phyloP scores from a whole-genome alignment of 2,329 filamentous ascomycete species.

The Fusarium poae region DNA sequence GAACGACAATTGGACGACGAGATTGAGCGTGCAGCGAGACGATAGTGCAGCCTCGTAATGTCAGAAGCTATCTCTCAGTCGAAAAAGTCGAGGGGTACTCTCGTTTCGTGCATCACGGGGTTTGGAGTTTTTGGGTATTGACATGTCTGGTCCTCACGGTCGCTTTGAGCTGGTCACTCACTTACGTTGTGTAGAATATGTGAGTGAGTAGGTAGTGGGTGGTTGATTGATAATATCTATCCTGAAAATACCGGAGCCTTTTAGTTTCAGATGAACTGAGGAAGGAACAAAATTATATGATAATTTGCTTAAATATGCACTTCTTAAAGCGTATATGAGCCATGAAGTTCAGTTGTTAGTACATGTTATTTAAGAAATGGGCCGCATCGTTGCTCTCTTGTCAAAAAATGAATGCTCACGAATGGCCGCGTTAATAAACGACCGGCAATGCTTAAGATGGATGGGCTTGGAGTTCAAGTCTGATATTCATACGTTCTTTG shows the following conservation, averaged over 20 bases:
- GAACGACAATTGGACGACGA: constrained; percentile 69
- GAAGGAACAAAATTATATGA: constrained; percentile 6
- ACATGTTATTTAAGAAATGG: neutral
- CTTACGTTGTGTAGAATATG: constrained; percentile 22
- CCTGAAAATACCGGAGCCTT: constrained; percentile 39
- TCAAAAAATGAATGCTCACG: neutral
- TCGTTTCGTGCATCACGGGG: constrained; percentile 35
- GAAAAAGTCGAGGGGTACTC: constrained; percentile 13
- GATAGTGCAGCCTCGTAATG: constrained; percentile 37
- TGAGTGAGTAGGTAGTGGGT: constrained; percentile 4
- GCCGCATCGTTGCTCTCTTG: neutral
- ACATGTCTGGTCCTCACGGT: constrained; percentile 23
- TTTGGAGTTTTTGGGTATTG: constrained; percentile 46
- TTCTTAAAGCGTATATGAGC: constrained; percentile 17
- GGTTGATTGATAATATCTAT: constrained; percentile 15
- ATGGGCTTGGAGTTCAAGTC: constrained; percentile 4
- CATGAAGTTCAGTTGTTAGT: constrained; percentile 2
- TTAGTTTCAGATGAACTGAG: constrained; percentile 21
- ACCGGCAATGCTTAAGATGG: neutral
- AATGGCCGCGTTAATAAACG: neutral
- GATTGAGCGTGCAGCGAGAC: constrained; percentile 61
- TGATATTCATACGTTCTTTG: constrained; percentile 30
- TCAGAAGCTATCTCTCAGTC: constrained; percentile 15
- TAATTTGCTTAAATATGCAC: constrained; percentile 8
- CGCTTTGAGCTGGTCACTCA: constrained; percentile 20